A percentile compares a stretch with the other conserved stretches of the same genome.
phyloP scores from a whole-genome alignment of 495 filamentous ascomycete species.

The Neurospora sp. region DNA sequence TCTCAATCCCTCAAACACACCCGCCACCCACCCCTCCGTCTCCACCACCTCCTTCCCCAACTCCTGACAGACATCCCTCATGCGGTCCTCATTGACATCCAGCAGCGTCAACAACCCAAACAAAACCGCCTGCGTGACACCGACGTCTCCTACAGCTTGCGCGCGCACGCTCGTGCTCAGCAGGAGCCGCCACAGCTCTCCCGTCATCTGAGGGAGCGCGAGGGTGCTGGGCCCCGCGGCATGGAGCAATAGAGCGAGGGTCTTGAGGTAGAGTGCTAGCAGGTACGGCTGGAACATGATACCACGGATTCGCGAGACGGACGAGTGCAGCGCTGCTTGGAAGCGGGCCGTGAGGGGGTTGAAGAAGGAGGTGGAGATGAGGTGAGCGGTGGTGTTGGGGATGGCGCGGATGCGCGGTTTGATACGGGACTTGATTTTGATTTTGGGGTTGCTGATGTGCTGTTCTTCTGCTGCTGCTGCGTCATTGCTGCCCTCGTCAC shows the following conservation, averaged over 20 bases:
- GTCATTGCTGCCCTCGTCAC: neutral
- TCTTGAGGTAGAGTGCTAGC: conserved; percentile 53
- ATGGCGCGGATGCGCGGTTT: conserved; percentile 53
- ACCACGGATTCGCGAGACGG: conserved; percentile 27
- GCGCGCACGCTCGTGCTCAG: conserved; percentile 31
- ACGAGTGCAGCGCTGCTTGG: conserved; percentile 39
- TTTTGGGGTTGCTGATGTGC: conserved; percentile 3
- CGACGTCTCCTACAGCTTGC: conserved; percentile 44
- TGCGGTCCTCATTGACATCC: conserved; percentile 75
- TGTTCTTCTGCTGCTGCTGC: conserved; percentile 8
- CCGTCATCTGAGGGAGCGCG: conserved; percentile 55
- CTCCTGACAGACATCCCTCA: conserved; percentile 57
- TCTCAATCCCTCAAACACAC: conserved; percentile 30
- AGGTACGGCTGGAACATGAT: conserved; percentile 51
- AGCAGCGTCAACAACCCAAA: conserved; percentile 72
- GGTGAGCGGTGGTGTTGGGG: conserved; percentile 62
- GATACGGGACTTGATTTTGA: conserved; percentile 12
- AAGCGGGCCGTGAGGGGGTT: conserved; percentile 58
- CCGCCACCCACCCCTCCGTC: conserved; percentile 40
- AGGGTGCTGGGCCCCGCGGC: conserved; percentile 54
- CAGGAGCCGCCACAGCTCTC: conserved; percentile 59
- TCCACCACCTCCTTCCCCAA: conserved; percentile 47
- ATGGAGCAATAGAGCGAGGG: conserved; percentile 54
- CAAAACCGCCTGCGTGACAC: conserved; percentile 62
- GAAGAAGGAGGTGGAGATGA: conserved; percentile 73